phyloP scores from a whole-genome alignment of 1,284 basidiomycete species.

The Porphyrellus sp. region DNA sequence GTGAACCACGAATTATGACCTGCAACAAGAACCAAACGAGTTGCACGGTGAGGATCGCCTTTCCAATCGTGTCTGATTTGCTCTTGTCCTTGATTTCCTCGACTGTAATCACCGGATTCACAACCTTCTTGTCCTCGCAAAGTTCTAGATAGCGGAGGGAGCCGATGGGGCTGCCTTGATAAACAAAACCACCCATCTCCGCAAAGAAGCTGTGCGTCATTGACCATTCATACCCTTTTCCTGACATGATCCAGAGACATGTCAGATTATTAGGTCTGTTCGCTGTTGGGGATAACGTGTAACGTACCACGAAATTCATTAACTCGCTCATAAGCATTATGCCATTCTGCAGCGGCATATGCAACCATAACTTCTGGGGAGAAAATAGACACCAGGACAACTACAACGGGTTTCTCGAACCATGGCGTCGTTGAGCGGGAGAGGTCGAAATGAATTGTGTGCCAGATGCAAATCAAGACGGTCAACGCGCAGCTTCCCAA shows the following conservation, averaged over 20 bases:
- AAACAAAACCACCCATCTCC: constrained; percentile 2
- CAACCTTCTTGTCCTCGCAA: not conserved
- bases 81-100: not conserved
- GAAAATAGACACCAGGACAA: not conserved
- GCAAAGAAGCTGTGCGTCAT: constrained; percentile 5
- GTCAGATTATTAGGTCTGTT: not conserved
- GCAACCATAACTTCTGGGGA: not conserved
- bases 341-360: not conserved
- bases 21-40: not conserved
- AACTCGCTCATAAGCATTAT: not conserved
- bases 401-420: not conserved
- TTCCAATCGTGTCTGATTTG: not conserved
- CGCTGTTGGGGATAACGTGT: not conserved
- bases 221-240: not conserved
- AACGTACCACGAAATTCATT: not conserved
- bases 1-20: not conserved
- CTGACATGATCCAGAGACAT: not conserved
- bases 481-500: not conserved
- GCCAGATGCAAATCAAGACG: constrained; percentile 4
- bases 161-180: too few relatives aligned
- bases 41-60: not conserved
- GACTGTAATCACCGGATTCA: not conserved
- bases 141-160: too few relatives aligned
- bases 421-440: not conserved
- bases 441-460: not conserved